A percentile compares a stretch with the other conserved stretches of the same genome.
phyloP scores from a whole-genome alignment of 768 basidiomycete species.

The Calocera cornea region DNA sequence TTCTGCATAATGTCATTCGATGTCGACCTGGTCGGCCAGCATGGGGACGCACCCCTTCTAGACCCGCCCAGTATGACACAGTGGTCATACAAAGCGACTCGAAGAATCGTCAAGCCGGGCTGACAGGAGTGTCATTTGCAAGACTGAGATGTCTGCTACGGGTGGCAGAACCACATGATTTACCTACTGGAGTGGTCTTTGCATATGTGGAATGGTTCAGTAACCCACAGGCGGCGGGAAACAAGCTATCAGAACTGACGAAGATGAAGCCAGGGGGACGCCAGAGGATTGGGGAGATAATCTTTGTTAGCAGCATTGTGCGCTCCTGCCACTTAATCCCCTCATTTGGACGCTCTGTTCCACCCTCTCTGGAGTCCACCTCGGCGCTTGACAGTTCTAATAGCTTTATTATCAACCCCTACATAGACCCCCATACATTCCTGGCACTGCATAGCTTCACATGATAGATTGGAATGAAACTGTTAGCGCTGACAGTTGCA shows the following conservation, averaged over 20 bases:
- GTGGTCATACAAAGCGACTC: neutral
- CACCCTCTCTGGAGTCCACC: neutral
- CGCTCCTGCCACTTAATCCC: neutral
- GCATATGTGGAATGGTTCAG: neutral
- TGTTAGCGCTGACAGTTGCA: too few relatives aligned
- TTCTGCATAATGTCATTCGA: neutral
- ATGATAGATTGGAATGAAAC: too few relatives aligned
- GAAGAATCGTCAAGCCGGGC: neutral
- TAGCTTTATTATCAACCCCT: neutral
- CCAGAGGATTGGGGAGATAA: neutral
- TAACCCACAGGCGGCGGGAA: too few relatives aligned
- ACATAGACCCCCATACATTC: slow-evolving; percentile 49
- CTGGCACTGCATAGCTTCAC: too few relatives aligned
- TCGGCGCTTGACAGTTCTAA: neutral
- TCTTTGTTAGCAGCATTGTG: neutral
- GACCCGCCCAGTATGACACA: neutral
- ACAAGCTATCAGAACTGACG: neutral
- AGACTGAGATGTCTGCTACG: neutral
- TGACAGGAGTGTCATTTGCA: neutral
- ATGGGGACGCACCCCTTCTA: neutral
- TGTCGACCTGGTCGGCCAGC: neutral
- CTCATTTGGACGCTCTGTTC: neutral
- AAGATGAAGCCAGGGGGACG: neutral
- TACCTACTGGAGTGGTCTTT: neutral
- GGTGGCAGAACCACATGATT: neutral